Base-by-base conservation (phyloP, 768 basidiomycete species). In the Chiua virens region DNA sequence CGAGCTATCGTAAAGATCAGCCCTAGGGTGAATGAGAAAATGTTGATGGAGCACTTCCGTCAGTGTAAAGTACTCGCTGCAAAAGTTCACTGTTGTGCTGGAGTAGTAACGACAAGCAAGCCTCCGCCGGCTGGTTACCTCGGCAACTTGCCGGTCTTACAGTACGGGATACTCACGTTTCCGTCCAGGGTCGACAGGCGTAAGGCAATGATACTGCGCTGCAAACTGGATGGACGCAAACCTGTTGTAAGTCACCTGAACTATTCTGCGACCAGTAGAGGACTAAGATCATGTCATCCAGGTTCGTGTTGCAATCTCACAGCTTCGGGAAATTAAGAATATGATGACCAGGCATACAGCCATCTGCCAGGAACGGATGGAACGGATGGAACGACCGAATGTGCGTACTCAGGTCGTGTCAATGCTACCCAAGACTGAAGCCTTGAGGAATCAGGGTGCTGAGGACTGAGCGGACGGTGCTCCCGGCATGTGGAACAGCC, bases 151-250 rank as follows among this genome's bases (percentile, higher is more conserved):
- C 70, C 58, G 13, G 65, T 76, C 53, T 70, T 71, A 17, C 75
- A 74, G 54, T 86, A 85, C 54, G 85, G 80, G 20, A 73, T 74
- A 6, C 55, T 86, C 6, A 64, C 73, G 18, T 85, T 83, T 54
- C 58, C 43, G 0, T 64, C 73, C 17, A 54, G 67, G 27, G 41
- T 47, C 6, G 73, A 73, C 32, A 76, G 74, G 3, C 56, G 51
- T 21, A 68, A 58, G 40, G 85, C 84, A 13, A 61, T 83, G 44
- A 50, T 54, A 11, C 58, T 77, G 22, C 68, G 74, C 46, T 75
- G 74, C 0, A 60, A 52, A 7, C 61, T 85, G 27, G 60, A 67
- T 8, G 77, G 73, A 10, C 65, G 61, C 44, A 46, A 63, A 40
- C 61, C 83, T 17, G 63, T 75, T 23, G 83, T 82, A 61, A 48